Conservation (phyloP, 2,329 filamentous ascomycete species). For the Hypoxylon sp. region DNA sequence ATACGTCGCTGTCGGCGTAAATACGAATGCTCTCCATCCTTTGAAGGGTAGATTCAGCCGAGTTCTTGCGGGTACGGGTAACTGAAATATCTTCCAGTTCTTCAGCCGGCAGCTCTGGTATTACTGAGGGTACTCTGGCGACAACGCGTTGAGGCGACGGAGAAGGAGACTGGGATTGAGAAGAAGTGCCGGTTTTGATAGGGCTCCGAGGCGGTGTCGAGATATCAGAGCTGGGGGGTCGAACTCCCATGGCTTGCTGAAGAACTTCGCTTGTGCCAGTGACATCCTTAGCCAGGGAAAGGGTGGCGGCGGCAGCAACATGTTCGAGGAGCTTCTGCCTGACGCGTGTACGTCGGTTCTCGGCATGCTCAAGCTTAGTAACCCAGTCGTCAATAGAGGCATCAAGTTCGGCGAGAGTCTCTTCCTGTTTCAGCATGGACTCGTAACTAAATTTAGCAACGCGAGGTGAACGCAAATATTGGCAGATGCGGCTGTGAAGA, state of each 20-base stretch:
- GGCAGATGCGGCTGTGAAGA: slow-evolving; percentile 82
- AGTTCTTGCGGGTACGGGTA: slow-evolving; percentile 44
- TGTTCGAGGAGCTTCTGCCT: slow-evolving; percentile 87
- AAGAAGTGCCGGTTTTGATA: slow-evolving; percentile 59
- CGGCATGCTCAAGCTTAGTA: slow-evolving; percentile 82
- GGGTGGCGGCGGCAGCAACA: slow-evolving; percentile 78
- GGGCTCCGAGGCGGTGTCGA: slow-evolving; percentile 74
- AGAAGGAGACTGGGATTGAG: slow-evolving; percentile 57
- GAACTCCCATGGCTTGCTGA: slow-evolving; percentile 61
- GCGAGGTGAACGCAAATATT: slow-evolving; percentile 80
- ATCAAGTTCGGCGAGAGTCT: slow-evolving; percentile 83
- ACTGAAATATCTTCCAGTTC: slow-evolving; percentile 59
- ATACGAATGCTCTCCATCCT: slow-evolving; percentile 75
- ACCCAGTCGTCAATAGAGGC: slow-evolving; percentile 86
- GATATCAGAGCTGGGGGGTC: slow-evolving; percentile 60
- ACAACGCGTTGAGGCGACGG: slow-evolving; percentile 67
- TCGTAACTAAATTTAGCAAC: slow-evolving; percentile 81
- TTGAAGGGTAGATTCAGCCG: slow-evolving; percentile 51
- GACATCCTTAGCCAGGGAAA: slow-evolving; percentile 57
- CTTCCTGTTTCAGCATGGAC: slow-evolving; percentile 83
- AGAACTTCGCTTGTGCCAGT: slow-evolving; percentile 59
- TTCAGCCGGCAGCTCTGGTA: slow-evolving; percentile 66
- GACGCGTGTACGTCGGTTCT: slow-evolving; percentile 81
- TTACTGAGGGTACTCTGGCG: slow-evolving; percentile 70
- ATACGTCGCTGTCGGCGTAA: slow-evolving; percentile 78